Conservation (phyloP, 164 flowering plant species). For the Berberis vulgaris region DNA sequence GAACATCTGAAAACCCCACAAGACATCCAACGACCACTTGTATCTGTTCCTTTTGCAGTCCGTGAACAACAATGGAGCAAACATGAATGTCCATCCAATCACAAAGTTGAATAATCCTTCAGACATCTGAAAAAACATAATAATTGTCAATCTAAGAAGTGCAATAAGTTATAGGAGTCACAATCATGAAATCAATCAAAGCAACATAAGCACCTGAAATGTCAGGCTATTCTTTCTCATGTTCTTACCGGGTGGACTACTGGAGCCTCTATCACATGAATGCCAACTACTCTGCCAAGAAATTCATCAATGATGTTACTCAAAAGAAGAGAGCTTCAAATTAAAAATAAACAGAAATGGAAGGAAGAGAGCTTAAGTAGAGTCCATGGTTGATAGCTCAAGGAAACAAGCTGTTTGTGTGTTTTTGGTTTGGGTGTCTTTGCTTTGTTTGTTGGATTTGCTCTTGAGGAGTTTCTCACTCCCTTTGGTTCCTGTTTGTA, state of each 20-base stretch:
- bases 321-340: constrained; percentile 1
- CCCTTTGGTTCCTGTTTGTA: neutral
- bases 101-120: constrained; percentile 97
- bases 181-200: neutral
- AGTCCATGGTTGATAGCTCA: neutral
- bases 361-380: neutral
- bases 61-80: constrained; percentile 85
- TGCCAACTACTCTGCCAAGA: constrained; percentile 81
- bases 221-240: neutral
- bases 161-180: neutral
- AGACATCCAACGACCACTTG: constrained; percentile 66
- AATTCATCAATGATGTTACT: constrained; percentile 15
- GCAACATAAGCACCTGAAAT: neutral
- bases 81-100: constrained; percentile 91
- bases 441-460: neutral
- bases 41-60: constrained; percentile 61
- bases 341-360: neutral
- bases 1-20: constrained; percentile 95
- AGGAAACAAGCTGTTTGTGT: neutral
- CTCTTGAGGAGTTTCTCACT: neutral
- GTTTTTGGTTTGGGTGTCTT: neutral
- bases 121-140: constrained; percentile 38
- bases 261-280: constrained; percentile 70
- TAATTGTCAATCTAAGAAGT: neutral
- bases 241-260: constrained; percentile 80